Percentiles rank a stretch among this genome's conserved stretches.
phyloP scores from a whole-genome alignment of 2,329 filamentous ascomycete species.

The Aureobasidium melanogenum region DNA sequence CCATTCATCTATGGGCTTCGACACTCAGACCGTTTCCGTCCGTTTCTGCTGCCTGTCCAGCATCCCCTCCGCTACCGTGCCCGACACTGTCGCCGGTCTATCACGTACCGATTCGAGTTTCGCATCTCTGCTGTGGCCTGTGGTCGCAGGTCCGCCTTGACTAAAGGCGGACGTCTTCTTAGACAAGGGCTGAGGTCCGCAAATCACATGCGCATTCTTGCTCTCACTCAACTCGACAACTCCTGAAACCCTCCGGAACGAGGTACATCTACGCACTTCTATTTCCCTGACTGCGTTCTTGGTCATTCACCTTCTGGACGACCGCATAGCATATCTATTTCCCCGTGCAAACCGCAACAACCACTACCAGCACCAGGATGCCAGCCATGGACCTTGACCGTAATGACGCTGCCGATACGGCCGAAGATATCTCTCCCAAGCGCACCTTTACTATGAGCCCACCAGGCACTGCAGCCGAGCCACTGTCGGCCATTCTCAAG shows the following conservation, averaged over 20 bases:
- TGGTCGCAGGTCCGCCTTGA: constrained; percentile 44
- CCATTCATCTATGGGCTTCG: constrained; percentile 10
- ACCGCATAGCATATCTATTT: background rate
- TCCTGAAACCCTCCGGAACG: background rate
- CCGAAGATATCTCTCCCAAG: constrained; percentile 23
- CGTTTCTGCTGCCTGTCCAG: constrained; percentile 1
- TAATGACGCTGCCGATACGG: constrained; percentile 18
- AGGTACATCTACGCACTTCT: background rate
- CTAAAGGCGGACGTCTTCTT: constrained; percentile 37
- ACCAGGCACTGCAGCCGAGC: constrained; percentile 14
- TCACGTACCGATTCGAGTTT: constrained; percentile 34
- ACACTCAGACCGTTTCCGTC: background rate
- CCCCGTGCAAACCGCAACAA: background rate
- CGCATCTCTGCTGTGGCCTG: constrained; percentile 36
- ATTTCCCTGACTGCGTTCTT: background rate
- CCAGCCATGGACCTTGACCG: constrained; percentile 29
- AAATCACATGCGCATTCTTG: background rate
- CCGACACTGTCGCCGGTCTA: constrained; percentile 9
- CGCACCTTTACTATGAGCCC: constrained; percentile 19
- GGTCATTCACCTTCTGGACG: background rate
- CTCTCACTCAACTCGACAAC: background rate
- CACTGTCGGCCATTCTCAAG: constrained; percentile 24
- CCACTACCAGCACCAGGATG: constrained; percentile 17
- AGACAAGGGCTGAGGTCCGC: constrained; percentile 1
- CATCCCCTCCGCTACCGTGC: background rate